A percentile compares a stretch with the other conserved stretches of the same genome.
phyloP scores from a whole-genome alignment of 2,329 filamentous ascomycete species.

The Colletotrichum sp. region DNA sequence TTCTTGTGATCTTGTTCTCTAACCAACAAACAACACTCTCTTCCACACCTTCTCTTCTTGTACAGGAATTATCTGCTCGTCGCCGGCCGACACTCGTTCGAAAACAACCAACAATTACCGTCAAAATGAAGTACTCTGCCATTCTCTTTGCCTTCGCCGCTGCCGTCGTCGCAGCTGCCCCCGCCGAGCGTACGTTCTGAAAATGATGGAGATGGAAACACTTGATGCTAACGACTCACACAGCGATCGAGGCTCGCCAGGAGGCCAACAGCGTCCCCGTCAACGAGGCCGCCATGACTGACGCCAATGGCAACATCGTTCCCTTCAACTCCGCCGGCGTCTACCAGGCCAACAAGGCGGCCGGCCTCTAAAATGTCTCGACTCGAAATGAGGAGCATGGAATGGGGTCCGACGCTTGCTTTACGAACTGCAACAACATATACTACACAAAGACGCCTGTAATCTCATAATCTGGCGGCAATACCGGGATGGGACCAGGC shows the following conservation, averaged over 20 bases:
- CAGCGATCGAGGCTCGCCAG: constrained; percentile 39
- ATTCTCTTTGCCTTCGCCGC: constrained; percentile 52
- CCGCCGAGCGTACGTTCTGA: constrained; percentile 16
- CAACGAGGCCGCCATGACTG: constrained; percentile 50
- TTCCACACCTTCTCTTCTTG: constrained; percentile 26
- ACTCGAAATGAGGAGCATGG: not conserved
- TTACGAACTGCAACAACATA: constrained; percentile 1
- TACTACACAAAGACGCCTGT: not conserved
- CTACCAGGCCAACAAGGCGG: constrained; percentile 41
- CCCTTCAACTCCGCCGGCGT: constrained; percentile 48
- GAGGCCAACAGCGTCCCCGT: constrained; percentile 31
- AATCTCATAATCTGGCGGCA: constrained; percentile 7
- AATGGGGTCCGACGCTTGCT: not conserved
- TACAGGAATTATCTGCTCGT: constrained; percentile 44
- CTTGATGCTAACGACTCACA: constrained; percentile 9
- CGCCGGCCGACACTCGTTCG: constrained; percentile 55
- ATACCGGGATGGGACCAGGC: constrained; percentile 6
- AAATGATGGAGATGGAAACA: not conserved
- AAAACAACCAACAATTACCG: constrained; percentile 26
- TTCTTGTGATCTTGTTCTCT: not conserved
- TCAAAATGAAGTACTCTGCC: constrained; percentile 60
- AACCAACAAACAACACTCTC: constrained; percentile 10
- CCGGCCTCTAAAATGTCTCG: constrained; percentile 34
- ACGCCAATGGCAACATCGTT: constrained; percentile 48
- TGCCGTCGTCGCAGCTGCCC: constrained; percentile 46